Conservation (phyloP, 768 basidiomycete genomes). For the Naematelia encephala region DNA sequence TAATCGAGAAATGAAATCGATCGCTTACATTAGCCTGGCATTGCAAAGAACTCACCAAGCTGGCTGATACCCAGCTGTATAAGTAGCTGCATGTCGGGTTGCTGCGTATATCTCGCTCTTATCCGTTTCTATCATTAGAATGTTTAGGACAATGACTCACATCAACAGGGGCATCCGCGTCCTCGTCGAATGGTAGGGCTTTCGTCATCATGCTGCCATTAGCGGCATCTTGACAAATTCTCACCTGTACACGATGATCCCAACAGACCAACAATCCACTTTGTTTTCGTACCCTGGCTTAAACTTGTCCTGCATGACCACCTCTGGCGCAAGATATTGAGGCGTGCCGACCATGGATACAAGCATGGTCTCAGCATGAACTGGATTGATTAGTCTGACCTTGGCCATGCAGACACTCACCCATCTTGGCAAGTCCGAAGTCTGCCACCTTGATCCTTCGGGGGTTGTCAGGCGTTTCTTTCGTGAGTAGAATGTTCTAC, state of each 20-base stretch:
- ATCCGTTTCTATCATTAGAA: conserved; percentile 40
- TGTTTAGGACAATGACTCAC: conserved; percentile 30
- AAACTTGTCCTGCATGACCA: conserved; percentile 67
- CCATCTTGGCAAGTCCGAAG: conserved; percentile 88
- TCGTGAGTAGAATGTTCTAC: conserved; percentile 80
- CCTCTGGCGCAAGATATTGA: conserved; percentile 78
- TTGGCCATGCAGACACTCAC: conserved; percentile 9
- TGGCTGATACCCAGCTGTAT: conserved; percentile 52
- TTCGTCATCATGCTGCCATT: conserved; percentile 64
- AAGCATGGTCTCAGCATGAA: conserved; percentile 42
- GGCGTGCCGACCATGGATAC: conserved; percentile 97
- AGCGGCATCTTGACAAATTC: conserved; percentile 33
- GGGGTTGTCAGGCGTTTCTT: conserved; percentile 55
- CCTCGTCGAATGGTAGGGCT: conserved; percentile 74
- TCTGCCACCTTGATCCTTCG: conserved; percentile 85
- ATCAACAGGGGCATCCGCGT: conserved; percentile 61
- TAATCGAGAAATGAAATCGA: conserved; percentile 65
- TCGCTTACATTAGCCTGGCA: conserved; percentile 52
- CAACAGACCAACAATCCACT: conserved; percentile 95
- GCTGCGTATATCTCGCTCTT: conserved; percentile 30
- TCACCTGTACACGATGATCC: conserved; percentile 90
- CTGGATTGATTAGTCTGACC: background rate
- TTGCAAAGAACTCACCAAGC: conserved; percentile 54
- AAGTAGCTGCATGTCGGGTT: conserved; percentile 63
- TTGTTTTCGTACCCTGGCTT: conserved; percentile 70